Evolutionary conservation across 2,329 filamentous ascomycete genomes (phyloP).

Genomic region (Endocalyx cinctus): DNA sequence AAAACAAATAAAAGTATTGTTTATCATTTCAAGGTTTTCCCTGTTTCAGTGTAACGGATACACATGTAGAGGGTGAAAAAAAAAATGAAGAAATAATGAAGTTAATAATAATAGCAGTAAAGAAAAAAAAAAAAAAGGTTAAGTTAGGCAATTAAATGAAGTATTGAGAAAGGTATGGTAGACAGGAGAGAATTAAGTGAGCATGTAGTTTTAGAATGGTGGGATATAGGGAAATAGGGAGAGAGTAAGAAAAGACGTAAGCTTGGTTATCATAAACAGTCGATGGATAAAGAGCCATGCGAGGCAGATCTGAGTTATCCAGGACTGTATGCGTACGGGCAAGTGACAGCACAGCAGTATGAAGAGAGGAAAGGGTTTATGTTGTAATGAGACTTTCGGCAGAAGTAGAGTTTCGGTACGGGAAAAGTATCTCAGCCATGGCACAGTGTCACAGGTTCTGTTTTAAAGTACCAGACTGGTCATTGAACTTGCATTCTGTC

Average conservation of each 20-base stretch:
- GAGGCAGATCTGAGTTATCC: conserved; percentile 2
- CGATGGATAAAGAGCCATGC: too few species aligned
- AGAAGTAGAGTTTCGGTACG: conserved; percentile 6
- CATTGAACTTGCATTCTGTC: neutral
- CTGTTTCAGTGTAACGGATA: conserved; percentile 4
- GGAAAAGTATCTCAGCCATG: conserved; percentile 1
- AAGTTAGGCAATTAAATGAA: neutral
- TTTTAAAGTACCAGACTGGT: neutral
- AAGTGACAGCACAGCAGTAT: conserved; percentile 6
- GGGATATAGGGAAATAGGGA: conserved; percentile 8
- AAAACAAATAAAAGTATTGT: conserved; percentile 8
- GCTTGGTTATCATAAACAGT: too few species aligned
- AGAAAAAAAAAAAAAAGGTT: too few species aligned
- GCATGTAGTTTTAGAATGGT: conserved; percentile 1
- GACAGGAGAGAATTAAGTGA: neutral
- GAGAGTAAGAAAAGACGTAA: too few species aligned
- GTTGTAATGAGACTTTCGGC: conserved; percentile 7
- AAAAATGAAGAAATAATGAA: conserved; percentile 1
- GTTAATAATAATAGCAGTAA: too few species aligned
- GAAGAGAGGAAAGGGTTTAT: conserved; percentile 9
- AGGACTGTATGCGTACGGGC: conserved; percentile 3
- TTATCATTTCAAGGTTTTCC: too few species aligned
- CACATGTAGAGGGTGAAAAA: conserved; percentile 1
- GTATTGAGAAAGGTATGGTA: conserved; percentile 1
- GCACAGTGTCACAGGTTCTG: conserved; percentile 2